phyloP scores from a whole-genome alignment of 2,329 filamentous ascomycete species.

The Paraconiothyrium brasiliense region DNA sequence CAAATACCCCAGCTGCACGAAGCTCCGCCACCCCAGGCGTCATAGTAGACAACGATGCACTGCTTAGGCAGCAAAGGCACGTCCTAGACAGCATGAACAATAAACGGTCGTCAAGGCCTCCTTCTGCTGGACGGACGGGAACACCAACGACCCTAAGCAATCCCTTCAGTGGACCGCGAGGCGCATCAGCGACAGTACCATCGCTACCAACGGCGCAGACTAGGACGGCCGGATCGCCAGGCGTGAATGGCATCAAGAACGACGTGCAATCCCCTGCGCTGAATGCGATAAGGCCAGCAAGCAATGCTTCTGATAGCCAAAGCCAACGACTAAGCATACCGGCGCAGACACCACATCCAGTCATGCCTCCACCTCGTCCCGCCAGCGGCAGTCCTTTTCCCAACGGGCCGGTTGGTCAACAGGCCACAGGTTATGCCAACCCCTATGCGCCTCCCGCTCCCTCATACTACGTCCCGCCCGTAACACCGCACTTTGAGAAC shows the following conservation, averaged over 20 bases:
- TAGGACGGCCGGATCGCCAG: conserved; percentile 47
- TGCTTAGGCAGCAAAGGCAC: conserved; percentile 62
- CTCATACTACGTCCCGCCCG: conserved; percentile 41
- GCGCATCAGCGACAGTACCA: conserved; percentile 32
- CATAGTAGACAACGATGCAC: conserved; percentile 64
- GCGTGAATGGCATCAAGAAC: conserved; percentile 47
- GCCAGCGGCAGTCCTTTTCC: conserved; percentile 56
- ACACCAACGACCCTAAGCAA: conserved; percentile 37
- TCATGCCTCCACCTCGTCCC: conserved; percentile 53
- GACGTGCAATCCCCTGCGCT: conserved; percentile 58
- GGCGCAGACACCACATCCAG: conserved; percentile 43
- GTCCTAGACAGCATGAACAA: conserved; percentile 61
- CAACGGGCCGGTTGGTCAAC: conserved; percentile 38
- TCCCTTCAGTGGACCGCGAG: conserved; percentile 39
- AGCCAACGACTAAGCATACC: conserved; percentile 39
- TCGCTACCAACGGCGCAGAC: conserved; percentile 30
- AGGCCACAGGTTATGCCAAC: conserved; percentile 31
- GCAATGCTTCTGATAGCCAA: conserved; percentile 45
- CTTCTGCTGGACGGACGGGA: conserved; percentile 37
- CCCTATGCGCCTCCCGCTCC: conserved; percentile 43
- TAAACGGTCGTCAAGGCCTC: conserved; percentile 37
- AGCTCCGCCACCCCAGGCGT: conserved; percentile 58
- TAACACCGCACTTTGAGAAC: conserved; percentile 40
- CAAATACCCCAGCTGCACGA: conserved; percentile 52
- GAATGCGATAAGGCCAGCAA: conserved; percentile 48